Evolutionary conservation across 176 grass and related monocot species (phyloP), one percentile per base, ranked within the genome.

Genomic region (Rhynchospora pubera): DNA sequence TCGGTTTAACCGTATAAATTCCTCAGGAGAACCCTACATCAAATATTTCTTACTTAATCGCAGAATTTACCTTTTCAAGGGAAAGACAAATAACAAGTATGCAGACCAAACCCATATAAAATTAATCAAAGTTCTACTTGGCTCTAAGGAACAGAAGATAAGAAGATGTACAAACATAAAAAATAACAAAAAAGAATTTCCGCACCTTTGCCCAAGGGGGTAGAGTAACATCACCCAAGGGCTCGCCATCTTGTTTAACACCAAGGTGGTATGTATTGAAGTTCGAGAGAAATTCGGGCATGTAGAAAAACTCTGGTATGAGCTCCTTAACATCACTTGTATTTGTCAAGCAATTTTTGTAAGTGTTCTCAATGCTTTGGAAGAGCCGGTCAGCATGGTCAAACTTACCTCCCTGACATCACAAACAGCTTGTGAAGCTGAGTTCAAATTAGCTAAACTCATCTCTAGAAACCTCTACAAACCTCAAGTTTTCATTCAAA

Each of bases 311-410:
- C 89, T 97, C 95, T 59, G 95, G 95, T 63, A 92, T 94, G 77
- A 97, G 90, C 83, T 97, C 95, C 85, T 97, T 97, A 72, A 97
- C 95, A 50, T 97, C 95, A 65, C 95, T 97, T 65, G 95, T 94
- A 94, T 97, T 97, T 73, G 95, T 94, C 81, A 97, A 81, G 82
- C 95, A 94, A 75, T 97, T 97, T 48, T 83, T 84, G 47, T 93
- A 97, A 51, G 95, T 94, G 79, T 83, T 94, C 64, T 94, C 95
- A 68, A 94, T 93, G 85, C 95, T 93, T 79, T 97, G 92, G 62
- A 97, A 97, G 71, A 97, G 87, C 77, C 95, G 95, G 72, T 97
- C 95, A 67, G 95, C 95, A 84, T 97, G 95, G 84, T 97, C 95
- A 83, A 97, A 94, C 82, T 97, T 97, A 81, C 95, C 95, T 74